A percentile compares a stretch with the other conserved stretches of the same genome.
Evolutionary conservation across 2,329 filamentous ascomycete species (phyloP).

Genomic region (Malbranchea zuffiana): DNA sequence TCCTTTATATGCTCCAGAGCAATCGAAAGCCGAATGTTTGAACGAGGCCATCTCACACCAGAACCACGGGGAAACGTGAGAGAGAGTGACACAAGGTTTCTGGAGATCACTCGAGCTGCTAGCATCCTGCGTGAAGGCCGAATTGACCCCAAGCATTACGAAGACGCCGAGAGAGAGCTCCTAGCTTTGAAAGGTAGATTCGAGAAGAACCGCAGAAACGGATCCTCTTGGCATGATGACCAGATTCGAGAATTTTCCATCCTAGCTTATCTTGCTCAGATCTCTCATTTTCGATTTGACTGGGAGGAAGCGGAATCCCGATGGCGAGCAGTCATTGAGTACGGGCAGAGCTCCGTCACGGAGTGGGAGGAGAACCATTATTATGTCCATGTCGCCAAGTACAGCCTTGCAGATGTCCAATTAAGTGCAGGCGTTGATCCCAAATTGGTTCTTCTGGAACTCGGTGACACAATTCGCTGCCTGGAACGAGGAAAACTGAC

Average conservation of each 20-base stretch:
- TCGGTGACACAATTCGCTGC: neutral
- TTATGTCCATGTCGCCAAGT: conserved; percentile 7
- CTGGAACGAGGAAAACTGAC: conserved; percentile 1
- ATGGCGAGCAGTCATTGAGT: conserved; percentile 6
- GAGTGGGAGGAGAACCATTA: conserved; percentile 5
- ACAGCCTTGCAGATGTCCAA: conserved; percentile 6
- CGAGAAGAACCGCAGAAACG: conserved; percentile 2
- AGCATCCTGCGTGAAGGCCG: conserved; percentile 7
- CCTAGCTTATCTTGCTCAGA: conserved; percentile 7
- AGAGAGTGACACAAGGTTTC: conserved; percentile 8
- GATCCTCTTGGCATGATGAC: conserved; percentile 7
- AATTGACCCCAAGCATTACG: conserved; percentile 1
- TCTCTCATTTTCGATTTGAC: conserved; percentile 3
- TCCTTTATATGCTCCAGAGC: conserved; percentile 5
- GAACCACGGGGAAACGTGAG: conserved; percentile 3
- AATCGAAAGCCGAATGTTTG: conserved; percentile 5
- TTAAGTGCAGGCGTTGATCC: neutral
- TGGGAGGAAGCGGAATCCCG: conserved; percentile 5
- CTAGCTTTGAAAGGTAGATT: conserved; percentile 4
- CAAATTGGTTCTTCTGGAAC: neutral
- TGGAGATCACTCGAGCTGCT: conserved; percentile 7
- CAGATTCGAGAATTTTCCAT: conserved; percentile 8
- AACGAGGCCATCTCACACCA: neutral
- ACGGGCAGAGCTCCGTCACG: conserved; percentile 1
- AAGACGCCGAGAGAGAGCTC: conserved; percentile 1